Evolutionary conservation across 495 filamentous ascomycete genomes (phyloP), one percentile per base, ranked within the genome.

Genomic region (Aspergillus bridgeri): DNA sequence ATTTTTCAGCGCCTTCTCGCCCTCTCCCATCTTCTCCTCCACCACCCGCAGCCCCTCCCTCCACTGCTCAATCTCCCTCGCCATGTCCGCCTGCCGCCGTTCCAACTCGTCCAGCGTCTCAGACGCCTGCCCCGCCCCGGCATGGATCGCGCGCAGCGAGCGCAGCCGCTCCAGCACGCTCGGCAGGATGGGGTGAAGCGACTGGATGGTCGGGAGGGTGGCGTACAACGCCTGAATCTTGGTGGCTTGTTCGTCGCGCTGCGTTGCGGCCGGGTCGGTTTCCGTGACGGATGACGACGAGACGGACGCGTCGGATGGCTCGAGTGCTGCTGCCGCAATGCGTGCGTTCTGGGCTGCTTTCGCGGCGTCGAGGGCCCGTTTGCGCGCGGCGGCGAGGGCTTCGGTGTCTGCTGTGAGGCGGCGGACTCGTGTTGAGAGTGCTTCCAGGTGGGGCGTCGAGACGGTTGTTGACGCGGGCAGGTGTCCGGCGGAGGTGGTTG

Each of bases 141-240:
- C 85, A 63, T 99, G 94, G 33, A 97, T 87, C 21, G 86, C 83
- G 57, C 90, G 82, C 48, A 99, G 78, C 8, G 89, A 93, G 42
- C 91, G 80, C 42, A 99, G 75, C 18, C 95, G 82, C 65, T 97
- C 90, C 3, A 99, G 79, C 21, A 97, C 78, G 5, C 89, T 83
- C 7, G 95, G 95, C 13, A 99, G 78, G 21, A 96, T 73, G 6
- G 95, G 94, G 4, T 89, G 81, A 15, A 98, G 77, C 54, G 81
- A 89, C 71, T 97, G 91, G 60, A 99, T 95, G 11, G 90, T 93
- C 6, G 90, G 86, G 5, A 99, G 80, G 17, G 90, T 90, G 2
- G 87, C 87, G 70, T 96, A 98, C 3, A 99, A 82, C 3, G 92
- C 92, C 63, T 96, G 93, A 68, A 98, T 88, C 69, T 96, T 96